Evolutionary conservation across 768 basidiomycete species (phyloP), one percentile per base, ranked within the genome.

Genomic region (Coprinopsis cinerea): DNA sequence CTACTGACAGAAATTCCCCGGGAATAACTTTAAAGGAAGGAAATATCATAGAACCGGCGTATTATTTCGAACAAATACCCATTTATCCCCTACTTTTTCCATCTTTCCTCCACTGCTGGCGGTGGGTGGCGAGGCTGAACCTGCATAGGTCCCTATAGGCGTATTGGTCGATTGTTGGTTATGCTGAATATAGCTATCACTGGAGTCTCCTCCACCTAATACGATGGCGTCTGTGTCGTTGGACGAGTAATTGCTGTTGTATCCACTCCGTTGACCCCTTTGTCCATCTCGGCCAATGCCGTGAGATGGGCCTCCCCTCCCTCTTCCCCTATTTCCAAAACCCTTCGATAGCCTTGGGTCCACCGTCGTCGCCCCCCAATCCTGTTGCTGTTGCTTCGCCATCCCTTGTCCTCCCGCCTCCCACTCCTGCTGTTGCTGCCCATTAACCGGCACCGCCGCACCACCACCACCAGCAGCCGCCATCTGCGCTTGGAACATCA

Each of bases 81-180:
- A 88, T 58, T 76, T 79, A 64, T 82, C 87, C 35, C 80, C 84
- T 18, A 87, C 69, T 56, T 72, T 77, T 66, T 81, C 78, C 85
- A 88, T 88, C 51, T 75, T 69, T 25, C 77, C 76, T 20, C 61
- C 53, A 26, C 64, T 61, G 34, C 48, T 48, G 26, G 27, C 49
- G n/a, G 56, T 43, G 43, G 55, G 55, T 9, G 54, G 30, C 22
- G 51, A 23, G 14, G 26, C 20, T 48, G n/a, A n/a, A n/a, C n/a
- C n/a, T n/a, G n/a, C 58, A 24, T 54, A 51, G 53, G 52, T 54
- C 43, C 56, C 47, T 34, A 45, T 32, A 13, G 44, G 39, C 41
- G 48, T 39, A 18, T 17, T 28, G n/a, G n/a, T n/a, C n/a, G n/a
- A n/a, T 20, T 53, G 34, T 26, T 51, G 57, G 35, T 44, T 39